phyloP scores from a whole-genome alignment of 192 early-diverging fungal species.

The Coemansia sp. region DNA sequence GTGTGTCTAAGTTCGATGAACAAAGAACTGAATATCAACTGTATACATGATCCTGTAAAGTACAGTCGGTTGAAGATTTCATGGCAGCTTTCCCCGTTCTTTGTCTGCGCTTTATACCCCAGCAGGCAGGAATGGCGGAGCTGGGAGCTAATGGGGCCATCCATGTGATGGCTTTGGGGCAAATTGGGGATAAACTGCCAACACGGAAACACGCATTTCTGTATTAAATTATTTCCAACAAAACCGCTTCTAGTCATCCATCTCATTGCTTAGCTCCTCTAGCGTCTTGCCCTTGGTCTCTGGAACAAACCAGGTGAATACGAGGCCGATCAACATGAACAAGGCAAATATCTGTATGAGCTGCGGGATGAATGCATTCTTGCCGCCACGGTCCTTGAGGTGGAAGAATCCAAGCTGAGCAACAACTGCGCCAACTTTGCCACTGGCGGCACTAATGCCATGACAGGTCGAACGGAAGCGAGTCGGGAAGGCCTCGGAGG shows the following conservation, averaged over 20 bases:
- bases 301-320: constrained; percentile 51
- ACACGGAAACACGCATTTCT: no score
- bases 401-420: constrained; percentile 66
- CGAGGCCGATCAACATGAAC: constrained; percentile 72
- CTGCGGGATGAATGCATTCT: constrained; percentile 57
- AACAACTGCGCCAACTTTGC: constrained; percentile 73
- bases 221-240: no score
- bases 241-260: constrained; percentile 35
- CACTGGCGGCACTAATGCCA: constrained; percentile 75
- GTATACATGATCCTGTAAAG: constrained; percentile 57
- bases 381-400: constrained; percentile 67
- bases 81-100: background rate
- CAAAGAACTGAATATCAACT: constrained; percentile 55
- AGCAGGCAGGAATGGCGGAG: background rate
- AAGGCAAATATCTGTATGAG: constrained; percentile 70
- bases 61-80: constrained; percentile 46
- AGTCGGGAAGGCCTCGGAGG: constrained; percentile 76
- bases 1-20: constrained; percentile 53
- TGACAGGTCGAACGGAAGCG: constrained; percentile 77
- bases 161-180: background rate
- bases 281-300: constrained; percentile 55
- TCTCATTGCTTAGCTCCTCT: constrained; percentile 51
- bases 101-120: background rate
- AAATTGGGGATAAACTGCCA: no score
- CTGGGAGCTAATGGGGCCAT: background rate